Percentiles rank a stretch among this genome's conserved stretches.
Conservation (phyloP, 1,139 yeast genomes). For the Candida gigantensis region DNA sequence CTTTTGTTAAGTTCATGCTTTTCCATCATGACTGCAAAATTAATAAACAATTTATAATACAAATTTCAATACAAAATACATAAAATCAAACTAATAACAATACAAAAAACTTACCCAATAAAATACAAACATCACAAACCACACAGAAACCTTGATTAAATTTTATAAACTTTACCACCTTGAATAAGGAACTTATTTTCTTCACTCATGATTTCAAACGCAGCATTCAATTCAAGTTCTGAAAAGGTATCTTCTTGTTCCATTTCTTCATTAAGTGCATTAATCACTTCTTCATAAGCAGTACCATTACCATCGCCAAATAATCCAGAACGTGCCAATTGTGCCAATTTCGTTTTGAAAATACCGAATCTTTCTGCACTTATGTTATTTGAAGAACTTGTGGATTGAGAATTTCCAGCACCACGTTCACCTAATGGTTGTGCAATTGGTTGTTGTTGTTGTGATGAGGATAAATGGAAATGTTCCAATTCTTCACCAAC, state of each 20-base stretch:
- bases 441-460: slow-evolving; percentile 8
- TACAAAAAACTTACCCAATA: neutral
- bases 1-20: too few relatives aligned
- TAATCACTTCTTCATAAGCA: slow-evolving; percentile 43
- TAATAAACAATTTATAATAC: neutral
- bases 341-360: slow-evolving; percentile 49
- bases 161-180: slow-evolving; percentile 54
- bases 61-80: too few relatives aligned
- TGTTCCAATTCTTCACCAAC: slow-evolving; percentile 30
- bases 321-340: slow-evolving; percentile 45
- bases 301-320: slow-evolving; percentile 50
- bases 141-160: slow-evolving; percentile 4
- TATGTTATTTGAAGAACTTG: slow-evolving; percentile 24
- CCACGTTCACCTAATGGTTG: slow-evolving; percentile 30
- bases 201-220: slow-evolving; percentile 50
- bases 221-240: slow-evolving; percentile 53
- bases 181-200: slow-evolving; percentile 61
- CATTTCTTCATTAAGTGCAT: slow-evolving; percentile 50
- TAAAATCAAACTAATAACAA: neutral
- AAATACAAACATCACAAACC: slow-evolving; percentile 2
- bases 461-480: slow-evolving; percentile 16
- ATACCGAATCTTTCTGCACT: slow-evolving; percentile 51
- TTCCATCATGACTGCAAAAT: too few relatives aligned
- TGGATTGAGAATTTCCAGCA: slow-evolving; percentile 16
- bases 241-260: slow-evolving; percentile 64